These are phyloP conservation scores for Aspergillus jensenii DNA, from an alignment of 2,329 filamentous ascomycete species.

Conservation along the genomic window DNA sequence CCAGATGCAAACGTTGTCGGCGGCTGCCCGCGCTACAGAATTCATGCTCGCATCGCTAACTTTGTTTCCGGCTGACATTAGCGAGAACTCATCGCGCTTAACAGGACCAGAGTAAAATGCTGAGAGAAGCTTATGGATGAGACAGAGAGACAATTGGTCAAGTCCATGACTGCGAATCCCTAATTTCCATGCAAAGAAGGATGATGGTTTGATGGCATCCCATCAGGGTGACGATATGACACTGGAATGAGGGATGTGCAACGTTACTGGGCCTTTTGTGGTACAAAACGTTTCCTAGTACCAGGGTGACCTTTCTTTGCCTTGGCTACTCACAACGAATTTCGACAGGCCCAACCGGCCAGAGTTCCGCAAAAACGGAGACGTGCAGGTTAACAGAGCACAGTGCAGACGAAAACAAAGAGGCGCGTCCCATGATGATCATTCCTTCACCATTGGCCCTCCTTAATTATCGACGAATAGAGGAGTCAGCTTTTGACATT, in stretches of 20 bases:
- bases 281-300: slow-evolving; percentile 32
- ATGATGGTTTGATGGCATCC: slow-evolving; percentile 24
- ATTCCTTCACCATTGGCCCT: background rate
- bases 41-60: background rate
- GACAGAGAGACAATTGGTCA: slow-evolving; percentile 20
- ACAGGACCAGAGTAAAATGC: slow-evolving; percentile 5
- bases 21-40: slow-evolving; percentile 22
- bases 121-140: slow-evolving; percentile 6
- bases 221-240: slow-evolving; percentile 27
- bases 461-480: slow-evolving; percentile 2
- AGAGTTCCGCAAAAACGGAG: slow-evolving; percentile 28
- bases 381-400: slow-evolving; percentile 34
- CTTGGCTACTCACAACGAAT: slow-evolving; percentile 21
- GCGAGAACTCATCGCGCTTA: slow-evolving; percentile 5
- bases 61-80: background rate
- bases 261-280: slow-evolving; percentile 39
- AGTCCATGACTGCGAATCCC: slow-evolving; percentile 20
- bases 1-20: slow-evolving; percentile 32
- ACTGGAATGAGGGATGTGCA: slow-evolving; percentile 21
- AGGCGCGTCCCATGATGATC: slow-evolving; percentile 23
- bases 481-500: slow-evolving; percentile 4
- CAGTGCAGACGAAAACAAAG: slow-evolving; percentile 14
- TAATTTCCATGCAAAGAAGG: slow-evolving; percentile 18
- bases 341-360: slow-evolving; percentile 18
- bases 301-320: slow-evolving; percentile 23